These are phyloP conservation scores for Vitis hybrid DNA, from an alignment of 177 flowering plant genomes.

Conservation along the genomic window DNA sequence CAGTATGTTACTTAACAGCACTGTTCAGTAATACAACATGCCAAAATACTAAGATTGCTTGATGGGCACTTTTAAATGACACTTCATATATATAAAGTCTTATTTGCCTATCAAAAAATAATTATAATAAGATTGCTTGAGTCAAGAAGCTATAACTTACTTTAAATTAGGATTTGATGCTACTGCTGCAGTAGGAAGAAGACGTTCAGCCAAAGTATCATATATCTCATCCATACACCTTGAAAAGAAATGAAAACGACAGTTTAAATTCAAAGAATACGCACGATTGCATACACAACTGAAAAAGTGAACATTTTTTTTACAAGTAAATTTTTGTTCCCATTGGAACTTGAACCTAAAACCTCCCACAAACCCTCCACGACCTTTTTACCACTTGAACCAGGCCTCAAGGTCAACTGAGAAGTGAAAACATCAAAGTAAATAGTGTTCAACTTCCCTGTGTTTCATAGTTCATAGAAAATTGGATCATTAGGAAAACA, in stretches of 20 bases:
- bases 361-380: no score
- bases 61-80: background rate
- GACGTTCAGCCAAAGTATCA: constrained; percentile 53
- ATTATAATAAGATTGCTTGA: background rate
- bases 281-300: background rate
- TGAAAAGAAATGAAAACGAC: constrained; percentile 9
- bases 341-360: no score
- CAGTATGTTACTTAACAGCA: no score
- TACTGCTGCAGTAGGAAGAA: constrained; percentile 48
- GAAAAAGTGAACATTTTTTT: no score
- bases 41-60: no score
- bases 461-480: no score
- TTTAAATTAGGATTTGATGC: constrained; percentile 42
- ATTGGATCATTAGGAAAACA: no score
- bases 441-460: no score
- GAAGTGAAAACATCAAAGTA: no score
- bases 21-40: no score
- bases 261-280: background rate
- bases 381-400: background rate
- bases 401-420: background rate
- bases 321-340: no score
- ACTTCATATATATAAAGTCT: background rate
- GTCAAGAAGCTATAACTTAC: constrained; percentile 36
- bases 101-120: background rate
- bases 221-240: constrained; percentile 60